phyloP scores from a whole-genome alignment of 2,329 filamentous ascomycete genomes.

The Akanthomyces lecanii region DNA sequence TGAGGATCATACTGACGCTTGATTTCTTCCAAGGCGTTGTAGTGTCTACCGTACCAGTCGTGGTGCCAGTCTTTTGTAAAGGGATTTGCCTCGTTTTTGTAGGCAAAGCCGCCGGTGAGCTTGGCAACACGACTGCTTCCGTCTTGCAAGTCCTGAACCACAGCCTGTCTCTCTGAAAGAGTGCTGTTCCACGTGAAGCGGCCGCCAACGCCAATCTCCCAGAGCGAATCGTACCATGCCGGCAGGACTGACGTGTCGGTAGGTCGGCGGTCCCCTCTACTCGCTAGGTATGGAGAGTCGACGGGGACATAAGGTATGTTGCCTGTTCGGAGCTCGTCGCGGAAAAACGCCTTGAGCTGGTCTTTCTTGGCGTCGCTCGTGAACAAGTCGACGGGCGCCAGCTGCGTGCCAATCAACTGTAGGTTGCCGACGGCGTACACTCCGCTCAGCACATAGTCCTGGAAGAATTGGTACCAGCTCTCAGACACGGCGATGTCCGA shows the following conservation, averaged over 20 bases:
- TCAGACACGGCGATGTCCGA: constrained; percentile 12
- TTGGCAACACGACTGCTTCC: constrained; percentile 15
- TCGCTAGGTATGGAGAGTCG: constrained; percentile 14
- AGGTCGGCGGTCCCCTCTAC: not conserved
- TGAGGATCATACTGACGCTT: constrained; percentile 17
- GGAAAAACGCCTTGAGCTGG: constrained; percentile 16
- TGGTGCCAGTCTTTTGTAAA: constrained; percentile 9
- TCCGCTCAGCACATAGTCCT: constrained; percentile 16
- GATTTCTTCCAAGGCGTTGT: not conserved
- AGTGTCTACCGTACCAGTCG: constrained; percentile 12
- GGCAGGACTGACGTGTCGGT: constrained; percentile 18
- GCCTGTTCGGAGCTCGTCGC: constrained; percentile 14
- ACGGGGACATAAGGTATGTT: constrained; percentile 19
- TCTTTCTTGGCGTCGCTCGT: not conserved
- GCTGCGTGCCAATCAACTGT: constrained; percentile 18
- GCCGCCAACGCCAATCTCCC: constrained; percentile 19
- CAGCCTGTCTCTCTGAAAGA: constrained; percentile 10
- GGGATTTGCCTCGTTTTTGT: constrained; percentile 17
- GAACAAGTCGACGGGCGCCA: constrained; percentile 16
- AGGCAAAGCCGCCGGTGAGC: constrained; percentile 16
- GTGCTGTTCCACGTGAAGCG: constrained; percentile 20
- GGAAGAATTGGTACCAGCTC: constrained; percentile 18
- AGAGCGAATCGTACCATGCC: constrained; percentile 20
- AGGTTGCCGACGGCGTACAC: constrained; percentile 18
- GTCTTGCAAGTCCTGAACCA: constrained; percentile 21